Percentiles rank a stretch among this genome's conserved stretches.
Conservation (phyloP, 768 basidiomycete species). For the Chalciporus sphaerocephalus region DNA sequence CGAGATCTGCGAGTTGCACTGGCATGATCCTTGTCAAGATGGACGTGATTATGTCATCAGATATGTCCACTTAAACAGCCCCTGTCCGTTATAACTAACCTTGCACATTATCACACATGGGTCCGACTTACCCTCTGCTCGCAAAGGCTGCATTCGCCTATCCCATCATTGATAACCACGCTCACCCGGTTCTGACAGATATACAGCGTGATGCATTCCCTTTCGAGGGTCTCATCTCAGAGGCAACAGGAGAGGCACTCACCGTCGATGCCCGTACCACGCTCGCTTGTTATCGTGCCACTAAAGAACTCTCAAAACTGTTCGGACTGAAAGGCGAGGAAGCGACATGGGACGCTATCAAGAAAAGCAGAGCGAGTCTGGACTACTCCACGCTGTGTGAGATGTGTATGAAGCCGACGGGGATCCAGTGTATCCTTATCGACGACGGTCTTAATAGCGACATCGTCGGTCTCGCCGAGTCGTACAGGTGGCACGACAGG, state of each 20-base stretch:
- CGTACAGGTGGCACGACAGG: constrained; percentile 57
- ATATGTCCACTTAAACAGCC: too few species aligned
- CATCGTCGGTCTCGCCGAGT: constrained; percentile 43
- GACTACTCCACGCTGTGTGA: constrained; percentile 58
- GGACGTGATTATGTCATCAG: constrained; percentile 1
- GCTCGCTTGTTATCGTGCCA: constrained; percentile 56
- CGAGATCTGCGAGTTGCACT: constrained; percentile 51
- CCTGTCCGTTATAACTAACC: not conserved
- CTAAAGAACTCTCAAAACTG: constrained; percentile 49
- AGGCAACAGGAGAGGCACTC: constrained; percentile 54
- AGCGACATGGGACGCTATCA: constrained; percentile 58
- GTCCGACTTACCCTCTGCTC: constrained; percentile 17
- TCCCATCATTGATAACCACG: constrained; percentile 76
- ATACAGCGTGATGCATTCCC: constrained; percentile 43
- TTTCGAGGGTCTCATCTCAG: constrained; percentile 63
- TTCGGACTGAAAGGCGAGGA: constrained; percentile 36
- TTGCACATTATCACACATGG: constrained; percentile 4
- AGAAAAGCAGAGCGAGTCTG: constrained; percentile 38
- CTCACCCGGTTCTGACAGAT: constrained; percentile 60
- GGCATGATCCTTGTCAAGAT: constrained; percentile 61
- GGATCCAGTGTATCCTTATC: constrained; percentile 65
- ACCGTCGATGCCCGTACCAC: constrained; percentile 49
- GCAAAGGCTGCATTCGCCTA: constrained; percentile 23
- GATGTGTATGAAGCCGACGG: constrained; percentile 47
- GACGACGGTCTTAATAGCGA: constrained; percentile 64